Conservation (phyloP, 805 yeast species). For the Sungouiozyma intestinalis region DNA sequence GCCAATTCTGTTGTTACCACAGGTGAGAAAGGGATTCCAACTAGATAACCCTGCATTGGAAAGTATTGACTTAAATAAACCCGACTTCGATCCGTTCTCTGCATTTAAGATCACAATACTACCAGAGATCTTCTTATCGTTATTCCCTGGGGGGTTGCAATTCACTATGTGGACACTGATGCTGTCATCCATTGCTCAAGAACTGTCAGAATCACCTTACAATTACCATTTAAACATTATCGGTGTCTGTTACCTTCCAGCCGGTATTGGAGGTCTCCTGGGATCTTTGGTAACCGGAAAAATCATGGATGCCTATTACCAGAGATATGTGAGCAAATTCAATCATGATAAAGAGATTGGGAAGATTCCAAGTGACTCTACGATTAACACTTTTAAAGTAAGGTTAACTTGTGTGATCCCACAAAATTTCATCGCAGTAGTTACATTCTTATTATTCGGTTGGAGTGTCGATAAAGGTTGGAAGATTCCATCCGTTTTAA, state of each 20-base stretch:
- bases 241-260: slow-evolving; percentile 65
- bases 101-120: slow-evolving; percentile 36
- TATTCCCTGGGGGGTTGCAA: slow-evolving; percentile 51
- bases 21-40: slow-evolving; percentile 16
- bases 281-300: slow-evolving; percentile 55
- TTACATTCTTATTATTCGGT: slow-evolving; percentile 47
- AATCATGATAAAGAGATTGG: slow-evolving; percentile 18
- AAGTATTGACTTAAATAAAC: slow-evolving; percentile 18
- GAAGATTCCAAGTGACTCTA: slow-evolving; percentile 14
- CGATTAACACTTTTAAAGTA: slow-evolving; percentile 45
- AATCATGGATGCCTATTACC: slow-evolving; percentile 42
- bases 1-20: slow-evolving; percentile 31
- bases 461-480: slow-evolving; percentile 54
- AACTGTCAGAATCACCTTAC: slow-evolving; percentile 38
- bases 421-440: slow-evolving; percentile 31
- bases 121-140: slow-evolving; percentile 37
- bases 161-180: slow-evolving; percentile 64
- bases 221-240: slow-evolving; percentile 43
- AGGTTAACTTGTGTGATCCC: slow-evolving; percentile 42
- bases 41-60: slow-evolving; percentile 24
- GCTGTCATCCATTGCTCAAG: slow-evolving; percentile 51
- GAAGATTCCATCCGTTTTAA: slow-evolving; percentile 43
- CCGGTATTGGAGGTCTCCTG: slow-evolving; percentile 55
- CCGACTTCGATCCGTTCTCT: slow-evolving; percentile 25
- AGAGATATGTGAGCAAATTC: slow-evolving; percentile 19